Evolutionary conservation across 805 yeast species (phyloP).

Genomic region (Ogataea trehalophila): DNA sequence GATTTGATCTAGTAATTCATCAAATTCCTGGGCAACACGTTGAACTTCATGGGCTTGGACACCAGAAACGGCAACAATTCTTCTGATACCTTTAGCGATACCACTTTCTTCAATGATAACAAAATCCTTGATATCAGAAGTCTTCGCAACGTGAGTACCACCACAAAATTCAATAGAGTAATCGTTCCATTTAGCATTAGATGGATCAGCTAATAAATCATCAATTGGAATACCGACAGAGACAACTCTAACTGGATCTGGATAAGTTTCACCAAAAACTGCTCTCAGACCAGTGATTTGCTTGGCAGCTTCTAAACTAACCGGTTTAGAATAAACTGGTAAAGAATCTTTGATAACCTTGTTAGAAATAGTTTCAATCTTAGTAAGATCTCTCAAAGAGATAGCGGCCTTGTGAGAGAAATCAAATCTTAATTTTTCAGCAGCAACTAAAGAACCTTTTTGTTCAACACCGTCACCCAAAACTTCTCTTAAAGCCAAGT

Average conservation of each 20-base stretch:
- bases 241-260: constrained; percentile 98
- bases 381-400: constrained; percentile 59
- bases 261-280: constrained; percentile 97
- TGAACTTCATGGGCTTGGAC: constrained; percentile 87
- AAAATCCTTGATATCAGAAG: constrained; percentile 89
- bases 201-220: constrained; percentile 68
- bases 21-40: constrained; percentile 72
- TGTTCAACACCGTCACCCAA: constrained; percentile 89
- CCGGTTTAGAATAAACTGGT: constrained; percentile 78
- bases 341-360: constrained; percentile 65
- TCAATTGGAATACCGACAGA: constrained; percentile 91
- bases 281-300: constrained; percentile 86
- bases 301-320: constrained; percentile 66
- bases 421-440: constrained; percentile 93
- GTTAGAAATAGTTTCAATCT: constrained; percentile 73
- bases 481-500: constrained; percentile 80
- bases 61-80: constrained; percentile 97
- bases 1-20: constrained; percentile 51
- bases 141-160: constrained; percentile 93
- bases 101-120: constrained; percentile 92
- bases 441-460: constrained; percentile 94
- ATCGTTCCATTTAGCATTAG: constrained; percentile 67
- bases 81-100: constrained; percentile 97
- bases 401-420: constrained; percentile 90
- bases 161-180: constrained; percentile 96